Evolutionary conservation across 179 eudicot species (phyloP).

Genomic region (Pouteria campechiana): DNA sequence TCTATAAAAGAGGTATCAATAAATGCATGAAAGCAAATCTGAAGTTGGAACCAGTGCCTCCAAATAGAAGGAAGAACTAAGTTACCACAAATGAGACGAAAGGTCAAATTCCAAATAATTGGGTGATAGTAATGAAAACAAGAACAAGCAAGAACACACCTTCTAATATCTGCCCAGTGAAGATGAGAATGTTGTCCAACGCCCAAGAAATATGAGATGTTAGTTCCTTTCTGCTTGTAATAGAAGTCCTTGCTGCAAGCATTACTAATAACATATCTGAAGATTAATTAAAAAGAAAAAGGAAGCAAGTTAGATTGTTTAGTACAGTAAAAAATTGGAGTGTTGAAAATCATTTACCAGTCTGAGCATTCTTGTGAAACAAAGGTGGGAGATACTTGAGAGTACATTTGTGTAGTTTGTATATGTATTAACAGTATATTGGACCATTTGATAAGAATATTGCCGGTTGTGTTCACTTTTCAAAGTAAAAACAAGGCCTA

Average conservation of each 20-base stretch:
- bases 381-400: no score
- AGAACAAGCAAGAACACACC: constrained; percentile 42
- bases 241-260: constrained; percentile 73
- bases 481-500: no score
- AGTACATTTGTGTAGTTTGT: no score
- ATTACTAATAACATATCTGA: constrained; percentile 86
- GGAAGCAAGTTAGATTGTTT: no score
- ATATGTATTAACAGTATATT: no score
- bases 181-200: constrained; percentile 75
- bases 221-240: constrained; percentile 86
- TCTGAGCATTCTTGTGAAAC: no score
- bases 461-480: no score
- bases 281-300: constrained; percentile 6
- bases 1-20: background rate
- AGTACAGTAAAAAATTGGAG: no score
- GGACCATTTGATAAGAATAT: no score
- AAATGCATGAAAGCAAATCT: background rate
- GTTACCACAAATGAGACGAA: no score
- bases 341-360: no score
- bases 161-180: constrained; percentile 70
- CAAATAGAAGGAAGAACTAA: background rate
- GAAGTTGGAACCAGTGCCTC: background rate
- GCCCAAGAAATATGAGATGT: constrained; percentile 37
- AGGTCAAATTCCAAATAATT: background rate
- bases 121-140: background rate